Conservation (phyloP, 2,329 filamentous ascomycete species). For the Colletotrichum melonis region DNA sequence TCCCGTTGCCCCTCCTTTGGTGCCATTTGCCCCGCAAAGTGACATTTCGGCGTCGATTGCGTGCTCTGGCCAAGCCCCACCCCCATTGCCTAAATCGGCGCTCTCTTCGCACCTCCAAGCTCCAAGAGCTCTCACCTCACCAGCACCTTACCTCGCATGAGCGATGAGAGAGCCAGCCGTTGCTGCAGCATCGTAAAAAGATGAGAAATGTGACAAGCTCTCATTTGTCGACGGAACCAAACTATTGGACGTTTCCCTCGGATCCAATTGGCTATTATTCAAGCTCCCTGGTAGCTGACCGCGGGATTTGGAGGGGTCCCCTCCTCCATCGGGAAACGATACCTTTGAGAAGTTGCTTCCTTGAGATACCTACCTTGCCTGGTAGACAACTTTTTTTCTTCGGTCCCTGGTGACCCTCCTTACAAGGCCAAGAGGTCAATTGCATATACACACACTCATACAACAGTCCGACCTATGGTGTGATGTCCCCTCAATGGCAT, state of each 20-base stretch:
- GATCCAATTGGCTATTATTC: background rate
- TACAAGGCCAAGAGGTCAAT: background rate
- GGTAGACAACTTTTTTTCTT: background rate
- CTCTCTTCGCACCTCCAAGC: background rate
- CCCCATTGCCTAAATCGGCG: slow-evolving; percentile 41
- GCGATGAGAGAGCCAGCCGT: background rate
- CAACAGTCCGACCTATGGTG: background rate
- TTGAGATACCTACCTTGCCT: background rate
- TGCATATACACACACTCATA: background rate
- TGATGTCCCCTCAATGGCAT: slow-evolving; percentile 35
- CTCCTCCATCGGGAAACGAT: background rate
- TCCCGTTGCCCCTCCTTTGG: background rate
- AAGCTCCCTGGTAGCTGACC: background rate
- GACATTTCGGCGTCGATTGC: slow-evolving; percentile 44
- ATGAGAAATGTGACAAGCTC: background rate
- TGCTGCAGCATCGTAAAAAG: background rate
- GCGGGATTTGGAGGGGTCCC: background rate
- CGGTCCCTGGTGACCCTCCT: background rate
- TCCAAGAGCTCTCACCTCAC: background rate
- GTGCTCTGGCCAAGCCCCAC: slow-evolving; percentile 46
- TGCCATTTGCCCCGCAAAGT: slow-evolving; percentile 32
- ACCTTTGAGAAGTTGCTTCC: background rate
- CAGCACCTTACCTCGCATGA: background rate
- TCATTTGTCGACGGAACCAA: background rate
- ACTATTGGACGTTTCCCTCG: background rate